Conservation (phyloP, 2,329 filamentous ascomycete species). For the Aureobasidium vineae region DNA sequence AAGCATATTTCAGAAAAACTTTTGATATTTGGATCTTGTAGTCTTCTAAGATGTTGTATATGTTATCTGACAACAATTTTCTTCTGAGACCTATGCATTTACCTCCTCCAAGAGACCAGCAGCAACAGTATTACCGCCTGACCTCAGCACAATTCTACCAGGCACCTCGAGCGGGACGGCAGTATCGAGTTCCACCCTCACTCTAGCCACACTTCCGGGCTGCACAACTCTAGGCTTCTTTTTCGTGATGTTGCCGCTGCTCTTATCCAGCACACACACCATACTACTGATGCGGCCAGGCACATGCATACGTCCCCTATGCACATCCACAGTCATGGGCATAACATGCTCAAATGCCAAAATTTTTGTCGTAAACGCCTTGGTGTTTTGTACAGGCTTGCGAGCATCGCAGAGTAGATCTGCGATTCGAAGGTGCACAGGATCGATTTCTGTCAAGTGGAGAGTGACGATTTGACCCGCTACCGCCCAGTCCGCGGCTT, state of each 20-base stretch:
- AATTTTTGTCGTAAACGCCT: conserved; percentile 75
- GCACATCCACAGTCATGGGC: conserved; percentile 86
- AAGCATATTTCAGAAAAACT: background rate
- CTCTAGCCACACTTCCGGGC: conserved; percentile 72
- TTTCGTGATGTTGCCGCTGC: conserved; percentile 70
- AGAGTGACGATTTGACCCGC: conserved; percentile 85
- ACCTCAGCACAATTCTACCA: conserved; percentile 75
- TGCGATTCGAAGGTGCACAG: conserved; percentile 69
- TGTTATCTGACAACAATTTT: background rate
- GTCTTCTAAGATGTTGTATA: background rate
- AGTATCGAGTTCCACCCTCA: conserved; percentile 65
- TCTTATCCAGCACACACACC: conserved; percentile 73
- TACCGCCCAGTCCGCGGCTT: conserved; percentile 80
- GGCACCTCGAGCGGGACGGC: conserved; percentile 78
- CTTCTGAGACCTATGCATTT: background rate
- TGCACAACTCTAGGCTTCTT: conserved; percentile 83
- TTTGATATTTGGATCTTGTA: background rate
- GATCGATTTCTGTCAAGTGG: conserved; percentile 80
- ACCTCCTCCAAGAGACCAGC: conserved; percentile 72
- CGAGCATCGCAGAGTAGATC: conserved; percentile 75
- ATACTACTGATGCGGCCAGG: conserved; percentile 72
- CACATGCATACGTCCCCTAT: conserved; percentile 77
- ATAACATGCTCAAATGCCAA: conserved; percentile 86
- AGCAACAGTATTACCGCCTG: conserved; percentile 78
- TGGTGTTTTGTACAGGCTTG: conserved; percentile 67